Evolutionary conservation across 768 basidiomycete species (phyloP).

Genomic region (Paxillus rubicundulus): DNA sequence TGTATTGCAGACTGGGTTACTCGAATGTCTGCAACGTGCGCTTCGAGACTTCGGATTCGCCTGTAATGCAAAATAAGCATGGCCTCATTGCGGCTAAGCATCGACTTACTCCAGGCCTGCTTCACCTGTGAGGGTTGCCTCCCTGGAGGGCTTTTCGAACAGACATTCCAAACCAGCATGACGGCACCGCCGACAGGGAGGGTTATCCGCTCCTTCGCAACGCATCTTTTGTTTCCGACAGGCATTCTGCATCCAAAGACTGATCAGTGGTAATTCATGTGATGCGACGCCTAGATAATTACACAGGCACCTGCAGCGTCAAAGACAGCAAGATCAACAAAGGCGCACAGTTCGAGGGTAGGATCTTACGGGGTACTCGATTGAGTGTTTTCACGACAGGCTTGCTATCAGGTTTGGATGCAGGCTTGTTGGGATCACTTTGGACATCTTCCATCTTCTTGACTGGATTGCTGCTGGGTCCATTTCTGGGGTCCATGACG

Average conservation of each 20-base stretch:
- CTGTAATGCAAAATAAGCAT: slow-evolving; percentile 40
- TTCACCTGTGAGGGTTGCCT: slow-evolving; percentile 84
- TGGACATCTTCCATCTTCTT: slow-evolving; percentile 60
- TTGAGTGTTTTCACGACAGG: slow-evolving; percentile 77
- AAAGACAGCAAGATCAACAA: slow-evolving; percentile 14
- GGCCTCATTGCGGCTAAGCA: background rate
- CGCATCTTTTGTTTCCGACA: slow-evolving; percentile 97
- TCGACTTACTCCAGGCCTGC: slow-evolving; percentile 80
- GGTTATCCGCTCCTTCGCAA: slow-evolving; percentile 94
- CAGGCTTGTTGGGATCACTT: slow-evolving; percentile 31
- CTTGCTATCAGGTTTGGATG: slow-evolving; percentile 63
- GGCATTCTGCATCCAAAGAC: slow-evolving; percentile 62
- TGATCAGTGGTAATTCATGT: slow-evolving; percentile 19
- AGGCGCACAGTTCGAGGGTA: background rate
- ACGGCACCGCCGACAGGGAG: slow-evolving; percentile 92
- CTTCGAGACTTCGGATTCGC: slow-evolving; percentile 86
- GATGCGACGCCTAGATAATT: slow-evolving; percentile 27
- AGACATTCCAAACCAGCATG: slow-evolving; percentile 89
- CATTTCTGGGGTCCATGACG: slow-evolving; percentile 19
- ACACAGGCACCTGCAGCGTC: slow-evolving; percentile 71
- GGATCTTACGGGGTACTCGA: slow-evolving; percentile 76
- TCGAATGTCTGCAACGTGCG: slow-evolving; percentile 81
- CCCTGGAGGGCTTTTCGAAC: slow-evolving; percentile 90
- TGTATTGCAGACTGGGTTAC: slow-evolving; percentile 73
- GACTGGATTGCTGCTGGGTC: slow-evolving; percentile 26